These are phyloP conservation scores for Macadamia tetraphylla DNA, from an alignment of 164 flowering plant species.

Conservation along the genomic window DNA sequence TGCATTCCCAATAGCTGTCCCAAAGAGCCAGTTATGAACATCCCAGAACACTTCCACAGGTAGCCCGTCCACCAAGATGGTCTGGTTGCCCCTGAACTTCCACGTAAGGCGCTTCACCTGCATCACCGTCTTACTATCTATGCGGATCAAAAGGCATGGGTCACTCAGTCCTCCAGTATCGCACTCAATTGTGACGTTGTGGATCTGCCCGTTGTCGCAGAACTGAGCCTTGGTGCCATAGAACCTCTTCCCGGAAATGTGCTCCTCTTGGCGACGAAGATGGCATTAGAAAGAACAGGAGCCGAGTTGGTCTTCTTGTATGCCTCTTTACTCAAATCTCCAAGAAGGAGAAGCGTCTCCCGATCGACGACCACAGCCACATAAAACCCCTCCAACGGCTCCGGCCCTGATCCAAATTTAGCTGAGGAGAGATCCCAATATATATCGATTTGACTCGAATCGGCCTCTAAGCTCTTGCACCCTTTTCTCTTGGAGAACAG, in stretches of 20 bases:
- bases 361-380: conserved; percentile 27
- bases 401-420: conserved; percentile 36
- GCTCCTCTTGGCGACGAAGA: conserved; percentile 37
- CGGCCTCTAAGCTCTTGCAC: conserved; percentile 21
- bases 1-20: conserved; percentile 20
- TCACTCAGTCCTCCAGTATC: conserved; percentile 23
- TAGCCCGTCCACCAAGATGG: conserved; percentile 40
- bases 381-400: conserved; percentile 37
- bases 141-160: conserved; percentile 28
- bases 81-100: conserved; percentile 46
- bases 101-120: conserved; percentile 36
- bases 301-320: conserved; percentile 24
- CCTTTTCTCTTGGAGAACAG: conserved; percentile 42
- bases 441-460: conserved; percentile 23
- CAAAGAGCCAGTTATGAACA: conserved; percentile 38
- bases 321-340: conserved; percentile 36
- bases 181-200: conserved; percentile 33
- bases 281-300: conserved; percentile 17
- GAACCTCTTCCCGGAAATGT: conserved; percentile 36
- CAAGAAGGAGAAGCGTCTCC: conserved; percentile 32
- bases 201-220: conserved; percentile 29
- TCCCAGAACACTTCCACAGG: conserved; percentile 39
- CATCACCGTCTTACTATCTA: conserved; percentile 34
- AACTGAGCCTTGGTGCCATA: conserved; percentile 34
- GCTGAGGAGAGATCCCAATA: conserved; percentile 42